phyloP scores from a whole-genome alignment of 352 stramenopile genomes.

The Pythium coloratum region DNA sequence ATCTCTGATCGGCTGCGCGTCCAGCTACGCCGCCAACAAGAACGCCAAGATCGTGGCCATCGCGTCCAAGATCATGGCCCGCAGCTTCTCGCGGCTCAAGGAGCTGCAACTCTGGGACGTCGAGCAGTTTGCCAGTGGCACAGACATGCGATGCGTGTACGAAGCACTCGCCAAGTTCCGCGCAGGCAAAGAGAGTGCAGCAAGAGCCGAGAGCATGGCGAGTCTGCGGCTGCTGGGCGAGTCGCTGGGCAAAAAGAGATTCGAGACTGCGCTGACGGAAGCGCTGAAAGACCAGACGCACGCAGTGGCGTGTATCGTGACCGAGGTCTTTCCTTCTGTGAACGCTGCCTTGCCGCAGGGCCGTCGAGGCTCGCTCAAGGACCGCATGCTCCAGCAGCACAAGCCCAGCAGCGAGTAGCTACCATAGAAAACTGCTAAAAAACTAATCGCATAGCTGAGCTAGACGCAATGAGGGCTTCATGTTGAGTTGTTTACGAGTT shows the following conservation, averaged over 20 bases:
- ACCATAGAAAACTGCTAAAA: neutral
- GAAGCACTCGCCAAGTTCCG: slow-evolving; percentile 45
- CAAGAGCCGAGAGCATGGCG: slow-evolving; percentile 37
- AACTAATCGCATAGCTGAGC: too few species aligned
- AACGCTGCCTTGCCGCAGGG: neutral
- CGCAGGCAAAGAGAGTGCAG: slow-evolving; percentile 47
- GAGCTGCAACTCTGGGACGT: slow-evolving; percentile 9
- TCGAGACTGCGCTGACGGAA: slow-evolving; percentile 35
- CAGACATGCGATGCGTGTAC: slow-evolving; percentile 27
- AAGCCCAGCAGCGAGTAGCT: slow-evolving; percentile 8
- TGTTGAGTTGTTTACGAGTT: neutral
- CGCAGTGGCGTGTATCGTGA: slow-evolving; percentile 36
- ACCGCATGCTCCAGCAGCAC: slow-evolving; percentile 20
- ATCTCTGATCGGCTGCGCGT: slow-evolving; percentile 38
- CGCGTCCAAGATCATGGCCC: slow-evolving; percentile 45
- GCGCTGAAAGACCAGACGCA: slow-evolving; percentile 30
- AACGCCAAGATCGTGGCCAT: slow-evolving; percentile 55
- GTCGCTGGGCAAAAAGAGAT: slow-evolving; percentile 32
- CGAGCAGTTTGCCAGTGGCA: slow-evolving; percentile 11
- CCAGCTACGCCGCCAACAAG: slow-evolving; percentile 56
- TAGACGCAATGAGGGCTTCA: neutral
- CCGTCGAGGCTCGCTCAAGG: slow-evolving; percentile 23
- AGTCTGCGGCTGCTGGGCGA: slow-evolving; percentile 48
- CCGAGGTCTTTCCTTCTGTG: slow-evolving; percentile 34
- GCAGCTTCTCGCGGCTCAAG: slow-evolving; percentile 32